phyloP scores from a whole-genome alignment of 352 stramenopile species.

The Pythium oligandrum region DNA sequence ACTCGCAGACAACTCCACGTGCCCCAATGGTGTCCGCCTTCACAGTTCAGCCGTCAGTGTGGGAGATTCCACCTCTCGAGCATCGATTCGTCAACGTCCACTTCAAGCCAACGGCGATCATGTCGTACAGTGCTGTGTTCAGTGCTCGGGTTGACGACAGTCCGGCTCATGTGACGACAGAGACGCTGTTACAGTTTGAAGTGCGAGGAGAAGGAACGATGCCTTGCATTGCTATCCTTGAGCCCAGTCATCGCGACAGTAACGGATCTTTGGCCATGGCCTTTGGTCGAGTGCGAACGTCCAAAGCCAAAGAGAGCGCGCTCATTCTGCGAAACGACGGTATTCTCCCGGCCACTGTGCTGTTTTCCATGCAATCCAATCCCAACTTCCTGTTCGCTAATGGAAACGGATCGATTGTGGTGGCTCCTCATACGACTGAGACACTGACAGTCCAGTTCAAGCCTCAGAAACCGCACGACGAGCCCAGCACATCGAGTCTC shows the following conservation, averaged over 20 bases:
- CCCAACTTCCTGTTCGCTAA: conserved; percentile 69
- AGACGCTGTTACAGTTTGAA: conserved; percentile 82
- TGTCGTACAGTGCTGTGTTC: conserved; percentile 79
- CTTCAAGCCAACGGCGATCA: conserved; percentile 89
- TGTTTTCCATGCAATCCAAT: conserved; percentile 85
- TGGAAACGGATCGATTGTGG: conserved; percentile 68
- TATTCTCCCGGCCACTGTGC: conserved; percentile 86
- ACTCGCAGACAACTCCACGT: not conserved
- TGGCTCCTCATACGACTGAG: conserved; percentile 61
- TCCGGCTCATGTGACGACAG: conserved; percentile 22
- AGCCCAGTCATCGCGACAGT: conserved; percentile 66
- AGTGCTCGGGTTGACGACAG: conserved; percentile 79
- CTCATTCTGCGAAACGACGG: conserved; percentile 89
- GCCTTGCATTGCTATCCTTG: conserved; percentile 86
- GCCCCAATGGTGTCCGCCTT: conserved; percentile 34
- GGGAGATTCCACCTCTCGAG: conserved; percentile 93
- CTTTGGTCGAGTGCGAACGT: conserved; percentile 75
- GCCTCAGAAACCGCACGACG: conserved; percentile 69
- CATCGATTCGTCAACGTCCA: conserved; percentile 93
- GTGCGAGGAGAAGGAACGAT: conserved; percentile 90
- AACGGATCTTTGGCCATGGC: conserved; percentile 61
- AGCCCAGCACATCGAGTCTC: conserved; percentile 40
- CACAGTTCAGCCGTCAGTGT: conserved; percentile 84
- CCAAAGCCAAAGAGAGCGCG: conserved; percentile 59
- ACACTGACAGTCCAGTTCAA: conserved; percentile 78